phyloP scores from a whole-genome alignment of 176 grass and related monocot genomes.

The Musa troglodytarum region DNA sequence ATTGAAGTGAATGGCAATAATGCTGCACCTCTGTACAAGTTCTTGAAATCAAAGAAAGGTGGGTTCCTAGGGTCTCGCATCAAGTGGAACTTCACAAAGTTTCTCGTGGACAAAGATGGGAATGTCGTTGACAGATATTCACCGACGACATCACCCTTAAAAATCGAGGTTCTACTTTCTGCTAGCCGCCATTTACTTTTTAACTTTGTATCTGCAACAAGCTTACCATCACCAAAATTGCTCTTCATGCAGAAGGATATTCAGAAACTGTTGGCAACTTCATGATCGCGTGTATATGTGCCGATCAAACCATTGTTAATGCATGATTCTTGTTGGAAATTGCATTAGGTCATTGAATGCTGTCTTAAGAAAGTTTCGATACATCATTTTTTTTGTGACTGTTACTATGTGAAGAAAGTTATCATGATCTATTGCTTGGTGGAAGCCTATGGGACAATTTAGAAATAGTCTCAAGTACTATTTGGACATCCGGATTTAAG shows the following conservation, averaged over 20 bases:
- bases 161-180: background rate
- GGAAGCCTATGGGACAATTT: no score
- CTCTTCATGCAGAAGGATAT: background rate
- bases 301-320: no score
- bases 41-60: constrained; percentile 1
- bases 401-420: no score
- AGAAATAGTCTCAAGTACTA: no score
- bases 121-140: background rate
- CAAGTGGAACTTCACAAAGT: constrained; percentile 15
- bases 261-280: background rate
- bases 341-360: no score
- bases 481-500: no score
- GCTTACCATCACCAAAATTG: background rate
- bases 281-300: background rate
- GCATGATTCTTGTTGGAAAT: no score
- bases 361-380: no score
- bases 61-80: constrained; percentile 1
- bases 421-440: no score
- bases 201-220: background rate
- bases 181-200: background rate
- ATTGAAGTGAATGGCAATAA: constrained; percentile 6
- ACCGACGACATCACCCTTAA: background rate
- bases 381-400: no score
- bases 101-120: constrained; percentile 3
- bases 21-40: background rate